Evolutionary conservation across 345 rosid species (phyloP).

Genomic region (Noccaea caerulescens): DNA sequence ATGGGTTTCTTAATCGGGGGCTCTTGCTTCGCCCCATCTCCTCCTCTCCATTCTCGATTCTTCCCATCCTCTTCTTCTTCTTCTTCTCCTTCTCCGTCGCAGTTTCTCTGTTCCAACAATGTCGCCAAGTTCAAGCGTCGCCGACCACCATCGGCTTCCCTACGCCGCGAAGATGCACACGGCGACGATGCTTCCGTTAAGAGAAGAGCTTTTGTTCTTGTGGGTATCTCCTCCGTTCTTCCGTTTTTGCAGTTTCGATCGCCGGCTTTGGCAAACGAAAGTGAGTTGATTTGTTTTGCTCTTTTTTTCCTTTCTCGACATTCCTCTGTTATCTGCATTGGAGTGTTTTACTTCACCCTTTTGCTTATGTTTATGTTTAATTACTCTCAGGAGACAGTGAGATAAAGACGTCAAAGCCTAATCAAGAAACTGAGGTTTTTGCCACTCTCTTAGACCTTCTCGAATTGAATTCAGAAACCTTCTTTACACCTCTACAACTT

Average conservation of each 20-base stretch:
- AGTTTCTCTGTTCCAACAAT: constrained; percentile 45
- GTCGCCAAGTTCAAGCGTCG: constrained; percentile 48
- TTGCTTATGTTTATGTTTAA: constrained; percentile 6
- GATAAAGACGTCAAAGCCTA: constrained; percentile 44
- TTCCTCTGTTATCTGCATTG: constrained; percentile 13
- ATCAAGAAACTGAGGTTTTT: constrained; percentile 56
- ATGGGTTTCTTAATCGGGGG: constrained; percentile 58
- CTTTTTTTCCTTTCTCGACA: background rate
- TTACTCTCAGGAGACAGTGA: constrained; percentile 54
- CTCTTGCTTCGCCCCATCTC: constrained; percentile 51
- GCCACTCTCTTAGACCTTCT: constrained; percentile 34
- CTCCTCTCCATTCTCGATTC: constrained; percentile 38
- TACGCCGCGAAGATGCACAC: constrained; percentile 45
- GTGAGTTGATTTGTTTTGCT: constrained; percentile 22
- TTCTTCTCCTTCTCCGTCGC: constrained; percentile 34
- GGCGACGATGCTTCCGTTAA: constrained; percentile 43
- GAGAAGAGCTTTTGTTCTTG: constrained; percentile 61
- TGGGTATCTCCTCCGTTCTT: constrained; percentile 75
- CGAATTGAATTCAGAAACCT: constrained; percentile 34
- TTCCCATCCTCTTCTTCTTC: constrained; percentile 41
- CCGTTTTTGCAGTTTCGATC: constrained; percentile 59
- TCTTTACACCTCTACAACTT: background rate
- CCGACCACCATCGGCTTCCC: constrained; percentile 45
- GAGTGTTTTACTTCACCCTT: background rate
- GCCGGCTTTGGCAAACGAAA: constrained; percentile 35